Percentiles rank a stretch among this genome's conserved stretches.
These are phyloP conservation scores for Chalaropsis ovoidea DNA, from an alignment of 2,329 filamentous ascomycete genomes.

Conservation along the genomic window DNA sequence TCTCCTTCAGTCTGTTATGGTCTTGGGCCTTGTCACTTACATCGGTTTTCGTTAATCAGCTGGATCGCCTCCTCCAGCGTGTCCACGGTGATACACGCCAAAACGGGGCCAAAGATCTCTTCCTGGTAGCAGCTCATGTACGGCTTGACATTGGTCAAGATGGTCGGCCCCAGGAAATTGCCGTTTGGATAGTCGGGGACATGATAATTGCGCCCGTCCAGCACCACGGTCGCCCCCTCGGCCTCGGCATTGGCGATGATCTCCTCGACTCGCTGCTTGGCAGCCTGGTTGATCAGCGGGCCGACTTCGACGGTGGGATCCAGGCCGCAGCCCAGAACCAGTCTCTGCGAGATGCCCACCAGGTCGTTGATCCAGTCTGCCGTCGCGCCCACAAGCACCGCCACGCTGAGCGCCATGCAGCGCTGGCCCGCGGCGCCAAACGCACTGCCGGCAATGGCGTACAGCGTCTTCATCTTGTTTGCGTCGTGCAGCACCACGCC, in stretches of 20 bases:
- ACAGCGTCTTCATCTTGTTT: constrained; percentile 52
- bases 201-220: constrained; percentile 28
- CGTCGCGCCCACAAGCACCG: constrained; percentile 55
- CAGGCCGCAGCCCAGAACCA: constrained; percentile 31
- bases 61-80: constrained; percentile 29
- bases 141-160: constrained; percentile 28
- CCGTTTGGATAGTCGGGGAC: constrained; percentile 28
- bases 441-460: constrained; percentile 38
- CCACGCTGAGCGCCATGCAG: constrained; percentile 50
- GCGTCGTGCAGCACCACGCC: constrained; percentile 56
- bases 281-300: constrained; percentile 27
- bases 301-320: constrained; percentile 27
- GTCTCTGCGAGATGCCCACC: constrained; percentile 48
- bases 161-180: constrained; percentile 29
- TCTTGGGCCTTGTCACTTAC: constrained; percentile 18
- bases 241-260: constrained; percentile 28
- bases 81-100: constrained; percentile 28
- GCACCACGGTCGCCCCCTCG: constrained; percentile 28
- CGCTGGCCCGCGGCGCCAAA: constrained; percentile 48
- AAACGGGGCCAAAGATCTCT: constrained; percentile 31
- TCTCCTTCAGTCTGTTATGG: background rate
- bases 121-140: constrained; percentile 29
- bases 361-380: constrained; percentile 56
- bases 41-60: constrained; percentile 31
- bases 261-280: constrained; percentile 27